Evolutionary conservation across 2,329 filamentous ascomycete species (phyloP), one percentile per base, ranked within the genome.

Genomic region (Ploettnerulaceae sp.): DNA sequence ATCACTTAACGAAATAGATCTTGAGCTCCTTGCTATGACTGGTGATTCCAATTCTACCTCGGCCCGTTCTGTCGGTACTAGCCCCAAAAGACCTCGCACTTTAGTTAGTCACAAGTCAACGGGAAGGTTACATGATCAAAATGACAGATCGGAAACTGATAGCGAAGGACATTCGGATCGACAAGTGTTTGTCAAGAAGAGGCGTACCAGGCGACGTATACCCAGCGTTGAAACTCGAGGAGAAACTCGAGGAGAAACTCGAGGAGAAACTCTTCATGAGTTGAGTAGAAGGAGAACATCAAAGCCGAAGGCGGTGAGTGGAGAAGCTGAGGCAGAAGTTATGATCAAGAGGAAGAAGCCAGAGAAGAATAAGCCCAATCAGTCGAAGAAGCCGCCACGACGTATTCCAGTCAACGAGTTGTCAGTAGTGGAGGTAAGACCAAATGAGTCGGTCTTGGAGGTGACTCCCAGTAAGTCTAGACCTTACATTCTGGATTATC

Each of bases 401-500:
- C 48, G 52, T 26, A 46, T 57, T 29, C 53, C 53, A 22, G 46
- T 53, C 11, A 35, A 51, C 11, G 54, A 59, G 31, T 39, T 62
- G 21, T 18, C 56, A 12, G 42, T 47, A 5, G 39, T 45, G 5
- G 39, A 47, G 1, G 47, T 58, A 11, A 53, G 43, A 33, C 20
- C 49, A 8, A 34, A 26, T 7, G 21, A 34, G 4, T 21, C 33
- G n/a, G 45, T 48, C 14, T 11, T 45, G 4, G 55, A 53, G 14
- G 15, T 25, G 15, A n/a, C 34, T 17, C 11, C 29, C 32, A 21
- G 54, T 54, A 31, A 45, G 43, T 44, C 4, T 20, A 9, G 33
- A 32, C 5, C 7, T 12, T 15, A 24, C 24, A 7, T 5, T 47
- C 3, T 28, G 24, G 5, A 37, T 14, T 14, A 4, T 7, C 11